A percentile compares a stretch with the other conserved stretches of the same genome.
These are phyloP conservation scores for Calocybe cyanea DNA, from an alignment of 768 basidiomycete genomes.

Conservation along the genomic window DNA sequence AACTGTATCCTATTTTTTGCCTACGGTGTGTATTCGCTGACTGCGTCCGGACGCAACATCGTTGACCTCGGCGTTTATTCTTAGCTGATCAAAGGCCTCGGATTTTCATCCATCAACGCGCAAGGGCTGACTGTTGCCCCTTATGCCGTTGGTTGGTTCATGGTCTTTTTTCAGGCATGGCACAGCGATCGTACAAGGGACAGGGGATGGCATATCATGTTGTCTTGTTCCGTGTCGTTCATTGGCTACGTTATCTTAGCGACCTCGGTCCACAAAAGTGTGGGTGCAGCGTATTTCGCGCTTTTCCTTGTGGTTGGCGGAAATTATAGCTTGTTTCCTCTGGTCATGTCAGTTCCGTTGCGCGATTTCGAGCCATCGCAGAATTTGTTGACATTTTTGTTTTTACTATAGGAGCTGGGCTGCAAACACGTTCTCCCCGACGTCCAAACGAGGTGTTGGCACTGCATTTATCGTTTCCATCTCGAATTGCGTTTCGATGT, in stretches of 20 bases:
- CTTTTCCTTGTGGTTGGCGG: slow-evolving; percentile 55
- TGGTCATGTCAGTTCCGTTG: slow-evolving; percentile 44
- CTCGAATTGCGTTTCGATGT: slow-evolving; percentile 57
- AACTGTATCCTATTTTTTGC: slow-evolving; percentile 53
- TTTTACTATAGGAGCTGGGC: slow-evolving; percentile 48
- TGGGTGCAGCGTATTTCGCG: slow-evolving; percentile 54
- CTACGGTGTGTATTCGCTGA: slow-evolving; percentile 34
- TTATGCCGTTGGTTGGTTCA: slow-evolving; percentile 52
- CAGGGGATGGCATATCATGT: slow-evolving; percentile 55
- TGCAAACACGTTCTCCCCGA: slow-evolving; percentile 54
- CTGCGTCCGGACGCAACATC: background rate
- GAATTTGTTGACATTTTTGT: too few relatives aligned
- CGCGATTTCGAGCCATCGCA: background rate
- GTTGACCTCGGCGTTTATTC: background rate
- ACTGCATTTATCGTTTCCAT: slow-evolving; percentile 60
- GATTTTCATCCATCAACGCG: slow-evolving; percentile 52
- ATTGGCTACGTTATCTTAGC: slow-evolving; percentile 55
- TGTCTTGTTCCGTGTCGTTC: slow-evolving; percentile 39
- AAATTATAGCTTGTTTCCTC: slow-evolving; percentile 51
- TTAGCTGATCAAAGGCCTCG: slow-evolving; percentile 52
- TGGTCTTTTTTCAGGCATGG: slow-evolving; percentile 51
- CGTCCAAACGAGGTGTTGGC: slow-evolving; percentile 56
- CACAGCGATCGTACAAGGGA: slow-evolving; percentile 53
- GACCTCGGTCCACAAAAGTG: slow-evolving; percentile 44
- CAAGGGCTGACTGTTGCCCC: slow-evolving; percentile 59